These are phyloP conservation scores for Geranomyces michiganensis DNA, from an alignment of 192 early-diverging fungal species.

Conservation along the genomic window DNA sequence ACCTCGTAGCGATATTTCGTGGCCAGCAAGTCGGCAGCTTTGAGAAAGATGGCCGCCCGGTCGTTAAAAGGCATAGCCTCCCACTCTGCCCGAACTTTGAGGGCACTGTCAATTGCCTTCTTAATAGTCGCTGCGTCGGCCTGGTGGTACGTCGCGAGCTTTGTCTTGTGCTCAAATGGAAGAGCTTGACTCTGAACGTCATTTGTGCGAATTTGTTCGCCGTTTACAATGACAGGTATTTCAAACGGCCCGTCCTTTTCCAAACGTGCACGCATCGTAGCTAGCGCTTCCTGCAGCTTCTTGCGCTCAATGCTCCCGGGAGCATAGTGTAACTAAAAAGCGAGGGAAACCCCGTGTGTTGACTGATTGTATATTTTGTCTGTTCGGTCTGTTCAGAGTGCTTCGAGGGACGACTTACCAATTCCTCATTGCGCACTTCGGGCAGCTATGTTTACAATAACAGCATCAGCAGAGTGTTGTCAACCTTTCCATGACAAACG, in stretches of 20 bases:
- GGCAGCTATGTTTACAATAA: constrained; percentile 8
- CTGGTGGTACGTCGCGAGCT: constrained; percentile 83
- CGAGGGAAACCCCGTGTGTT: neutral
- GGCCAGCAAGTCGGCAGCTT: constrained; percentile 92
- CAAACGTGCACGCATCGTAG: constrained; percentile 64
- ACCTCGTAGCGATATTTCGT: constrained; percentile 83
- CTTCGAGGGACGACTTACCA: constrained; percentile 23
- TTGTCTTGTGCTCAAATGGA: constrained; percentile 80
- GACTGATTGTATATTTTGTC: too few species aligned
- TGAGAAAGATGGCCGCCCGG: constrained; percentile 93
- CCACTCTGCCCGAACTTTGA: constrained; percentile 85
- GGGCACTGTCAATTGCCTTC: constrained; percentile 82
- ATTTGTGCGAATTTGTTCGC: constrained; percentile 62
- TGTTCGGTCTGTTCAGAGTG: too few species aligned
- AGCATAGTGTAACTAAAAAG: constrained; percentile 58
- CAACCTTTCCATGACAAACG: neutral
- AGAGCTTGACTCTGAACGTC: constrained; percentile 70
- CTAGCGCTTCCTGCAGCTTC: constrained; percentile 76
- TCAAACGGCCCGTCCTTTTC: constrained; percentile 61
- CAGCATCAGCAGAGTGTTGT: neutral
- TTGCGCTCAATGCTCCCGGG: constrained; percentile 73
- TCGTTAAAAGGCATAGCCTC: constrained; percentile 92
- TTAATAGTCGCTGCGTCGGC: constrained; percentile 56
- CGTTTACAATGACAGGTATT: constrained; percentile 85
- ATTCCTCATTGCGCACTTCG: constrained; percentile 28